Base-by-base conservation (phyloP, 2,329 filamentous ascomycete genomes). In the Talaromyces sp. region DNA sequence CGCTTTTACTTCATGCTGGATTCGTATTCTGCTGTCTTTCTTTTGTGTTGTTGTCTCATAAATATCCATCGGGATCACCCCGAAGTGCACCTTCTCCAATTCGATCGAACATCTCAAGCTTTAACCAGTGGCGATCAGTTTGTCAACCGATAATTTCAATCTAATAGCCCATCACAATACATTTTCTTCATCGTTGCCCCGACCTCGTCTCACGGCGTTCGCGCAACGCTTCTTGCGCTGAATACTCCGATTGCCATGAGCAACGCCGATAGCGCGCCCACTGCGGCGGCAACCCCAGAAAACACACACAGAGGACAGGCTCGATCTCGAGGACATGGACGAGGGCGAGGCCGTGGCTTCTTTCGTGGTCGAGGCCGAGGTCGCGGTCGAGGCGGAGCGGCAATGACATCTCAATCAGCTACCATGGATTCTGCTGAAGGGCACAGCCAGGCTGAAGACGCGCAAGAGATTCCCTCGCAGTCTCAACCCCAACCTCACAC, bases 291-390 rank as follows among this genome's bases (percentile, higher is more conserved):
- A 35, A 58, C 24, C 21, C 14, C 55, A 32, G 56, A 58, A 19
- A 21, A 54, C 4, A 50, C 12, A 19, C 19, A 31, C n/a, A 58
- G 56, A 55, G 54, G 61, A 63, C 54, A 57, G 31, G 24, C 51
- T 38, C 26, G 54, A 26, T 29, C 50, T 57, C 26, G 59, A 63
- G 35, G 58, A 50, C 31, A 59, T 57, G 54, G 57, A 48, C 19
- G 60, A 56, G 60, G 57, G 21, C 27, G 0, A 75, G 73, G 1
- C 9, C 55, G 59, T 14, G 59, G 51, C 17, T 48, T 32, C 7
- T 5, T 29, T 14, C 54, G 59, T 21, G 50, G 55, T 19, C 54
- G 59, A 54, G 59, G 59, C 43, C 54, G 54, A 54, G 46, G 54
- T 14, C 54, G 48, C 32, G 59, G 27, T 24, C 59, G 55, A 51